Evolutionary conservation across 768 basidiomycete genomes (phyloP).

Genomic region (Mycena vulgaris): DNA sequence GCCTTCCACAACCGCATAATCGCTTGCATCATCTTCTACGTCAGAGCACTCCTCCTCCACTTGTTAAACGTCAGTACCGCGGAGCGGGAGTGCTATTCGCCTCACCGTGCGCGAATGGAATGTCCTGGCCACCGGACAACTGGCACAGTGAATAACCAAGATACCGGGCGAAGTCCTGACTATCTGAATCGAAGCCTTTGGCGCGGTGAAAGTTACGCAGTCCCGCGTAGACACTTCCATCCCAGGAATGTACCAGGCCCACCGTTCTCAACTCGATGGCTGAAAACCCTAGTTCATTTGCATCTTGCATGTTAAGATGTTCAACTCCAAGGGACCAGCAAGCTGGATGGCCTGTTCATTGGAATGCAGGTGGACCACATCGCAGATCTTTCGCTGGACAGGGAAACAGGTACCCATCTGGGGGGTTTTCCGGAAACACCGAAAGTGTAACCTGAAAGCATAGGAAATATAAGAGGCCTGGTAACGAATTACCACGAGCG

Average conservation of each 20-base stretch:
- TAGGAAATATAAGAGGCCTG: neutral
- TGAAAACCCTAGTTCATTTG: neutral
- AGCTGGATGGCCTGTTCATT: neutral
- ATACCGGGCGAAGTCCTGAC: constrained; percentile 1
- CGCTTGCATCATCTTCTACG: too few species aligned
- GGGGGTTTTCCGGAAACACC: neutral
- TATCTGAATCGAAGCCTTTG: neutral
- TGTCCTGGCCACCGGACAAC: neutral
- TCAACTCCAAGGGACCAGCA: constrained; percentile 8
- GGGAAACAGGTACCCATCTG: neutral
- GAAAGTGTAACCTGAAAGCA: neutral
- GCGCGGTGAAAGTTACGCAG: constrained; percentile 2
- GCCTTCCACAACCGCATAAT: too few species aligned
- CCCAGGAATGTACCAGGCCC: neutral
- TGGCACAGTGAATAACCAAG: neutral
- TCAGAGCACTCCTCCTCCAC: too few species aligned
- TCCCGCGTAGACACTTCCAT: neutral
- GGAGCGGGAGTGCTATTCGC: too few species aligned
- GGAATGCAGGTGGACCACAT: neutral
- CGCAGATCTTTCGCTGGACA: neutral
- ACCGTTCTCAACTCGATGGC: neutral
- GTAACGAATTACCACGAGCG: neutral
- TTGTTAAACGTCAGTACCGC: too few species aligned
- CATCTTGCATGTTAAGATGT: neutral
- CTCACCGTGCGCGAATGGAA: neutral